Evolutionary conservation across 2,329 filamentous ascomycete species (phyloP), one percentile per base, ranked within the genome.

Genomic region (Sporothrix mexicana): DNA sequence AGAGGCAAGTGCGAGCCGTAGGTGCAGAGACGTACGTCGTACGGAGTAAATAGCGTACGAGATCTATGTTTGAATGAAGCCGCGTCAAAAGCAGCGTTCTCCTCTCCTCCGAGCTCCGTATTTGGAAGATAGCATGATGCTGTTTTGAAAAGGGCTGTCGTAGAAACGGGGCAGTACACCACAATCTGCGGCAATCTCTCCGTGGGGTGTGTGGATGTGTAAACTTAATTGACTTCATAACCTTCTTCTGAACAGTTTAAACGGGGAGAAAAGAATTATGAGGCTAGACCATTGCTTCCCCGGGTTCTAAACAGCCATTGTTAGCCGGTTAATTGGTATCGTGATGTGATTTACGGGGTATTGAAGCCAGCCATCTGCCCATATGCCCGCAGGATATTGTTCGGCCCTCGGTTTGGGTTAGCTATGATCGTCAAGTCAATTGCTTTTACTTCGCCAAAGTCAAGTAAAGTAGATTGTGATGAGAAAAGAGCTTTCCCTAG

Each of bases 391-490:
- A 17, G 41, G 64, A 30, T 62, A 17, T 17, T 13, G 7, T 36
- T 49, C 64, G 23, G 45, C 45, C 45, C 64, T 67, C 64, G 64
- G 64, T 67, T 45, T 36, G n/a, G 64, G 64, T 67, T 36, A 36
- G 45, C 23, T 51, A 8, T 25, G 41, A 66, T n/a, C n/a, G 23
- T 49, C 45, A 13, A 64, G 12, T 10, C 45, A 12, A 62, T 45
- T 36, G 45, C 1, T 20, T 51, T 41, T 10, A 36, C 30, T 36
- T 36, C 4, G 30, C 1, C 30, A 36, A 36, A 36, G 30, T 36
- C 5, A 36, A 36, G 30, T 36, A 36, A 36, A 36, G 30, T 7
- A 36, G 30, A 36, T 36, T 36, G 30, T 36, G 30, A 36, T 4
- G 30, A 36, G 13, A 9, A 6, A 30, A 3, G 36, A 67, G 23